phyloP scores from a whole-genome alignment of 2,329 filamentous ascomycete genomes.

The Neofusicoccum umdonicola region DNA sequence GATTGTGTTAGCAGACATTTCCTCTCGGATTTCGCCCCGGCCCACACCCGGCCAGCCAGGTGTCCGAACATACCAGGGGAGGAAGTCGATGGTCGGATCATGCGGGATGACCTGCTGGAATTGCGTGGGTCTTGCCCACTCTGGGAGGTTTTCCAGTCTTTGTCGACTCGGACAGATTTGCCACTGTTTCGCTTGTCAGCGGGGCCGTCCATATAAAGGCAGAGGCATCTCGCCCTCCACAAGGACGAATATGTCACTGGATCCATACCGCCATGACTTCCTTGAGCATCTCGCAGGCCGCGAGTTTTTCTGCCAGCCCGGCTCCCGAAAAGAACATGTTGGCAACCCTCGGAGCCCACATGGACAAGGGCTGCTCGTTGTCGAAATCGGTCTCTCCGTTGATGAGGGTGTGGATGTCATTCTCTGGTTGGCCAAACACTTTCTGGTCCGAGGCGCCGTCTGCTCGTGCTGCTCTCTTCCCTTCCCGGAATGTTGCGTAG shows the following conservation, averaged over 20 bases:
- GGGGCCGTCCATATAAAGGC: neutral
- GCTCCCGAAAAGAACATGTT: constrained; percentile 10
- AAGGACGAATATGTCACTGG: neutral
- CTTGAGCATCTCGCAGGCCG: constrained; percentile 7
- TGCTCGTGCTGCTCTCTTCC: constrained; percentile 4
- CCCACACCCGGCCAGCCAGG: neutral
- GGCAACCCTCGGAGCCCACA: constrained; percentile 7
- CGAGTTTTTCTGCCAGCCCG: constrained; percentile 11
- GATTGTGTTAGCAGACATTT: neutral
- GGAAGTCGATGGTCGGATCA: constrained; percentile 16
- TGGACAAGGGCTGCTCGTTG: constrained; percentile 9
- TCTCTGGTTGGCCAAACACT: constrained; percentile 5
- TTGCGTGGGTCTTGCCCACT: constrained; percentile 13
- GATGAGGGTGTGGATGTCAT: constrained; percentile 5
- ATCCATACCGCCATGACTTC: constrained; percentile 7
- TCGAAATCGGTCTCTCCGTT: constrained; percentile 8
- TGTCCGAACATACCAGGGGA: constrained; percentile 7
- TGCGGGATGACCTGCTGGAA: constrained; percentile 17
- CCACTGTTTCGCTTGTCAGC: constrained; percentile 13
- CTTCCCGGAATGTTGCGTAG: constrained; percentile 10
- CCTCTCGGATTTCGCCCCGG: neutral
- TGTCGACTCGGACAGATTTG: constrained; percentile 17
- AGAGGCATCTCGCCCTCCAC: neutral
- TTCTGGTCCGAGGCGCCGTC: constrained; percentile 7
- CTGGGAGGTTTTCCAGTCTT: constrained; percentile 15